These are phyloP conservation scores for Hypoxylon sp. DNA, from an alignment of 2,329 filamentous ascomycete species.

Conservation along the genomic window DNA sequence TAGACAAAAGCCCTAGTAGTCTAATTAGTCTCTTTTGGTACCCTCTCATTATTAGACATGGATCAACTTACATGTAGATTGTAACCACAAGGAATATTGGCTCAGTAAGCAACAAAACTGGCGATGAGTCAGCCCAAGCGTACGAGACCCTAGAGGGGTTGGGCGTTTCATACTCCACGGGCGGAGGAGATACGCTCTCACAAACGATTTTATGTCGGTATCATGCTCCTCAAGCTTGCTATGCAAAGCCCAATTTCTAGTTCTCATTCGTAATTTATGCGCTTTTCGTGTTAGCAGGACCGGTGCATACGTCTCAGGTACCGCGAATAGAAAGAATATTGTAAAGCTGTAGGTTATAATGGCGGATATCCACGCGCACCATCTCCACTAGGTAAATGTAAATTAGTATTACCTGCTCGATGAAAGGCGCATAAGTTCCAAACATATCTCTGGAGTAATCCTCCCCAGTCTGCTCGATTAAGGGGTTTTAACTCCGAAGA, in stretches of 20 bases:
- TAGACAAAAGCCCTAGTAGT: not conserved
- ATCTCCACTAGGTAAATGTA: not conserved
- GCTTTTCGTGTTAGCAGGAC: conserved; percentile 2
- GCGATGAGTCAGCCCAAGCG: not conserved
- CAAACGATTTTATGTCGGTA: not conserved
- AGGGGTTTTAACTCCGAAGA: too few relatives aligned
- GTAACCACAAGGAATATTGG: not conserved
- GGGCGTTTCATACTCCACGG: not conserved
- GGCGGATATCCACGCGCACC: not conserved
- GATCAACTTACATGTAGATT: conserved; percentile 5
- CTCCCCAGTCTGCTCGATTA: too few relatives aligned
- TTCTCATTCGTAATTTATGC: not conserved
- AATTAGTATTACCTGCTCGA: not conserved
- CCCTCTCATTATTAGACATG: not conserved
- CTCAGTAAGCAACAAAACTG: conserved; percentile 3
- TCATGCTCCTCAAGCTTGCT: conserved; percentile 6
- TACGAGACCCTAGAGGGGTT: not conserved
- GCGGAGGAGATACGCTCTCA: not conserved
- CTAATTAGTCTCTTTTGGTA: not conserved
- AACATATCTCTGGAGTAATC: not conserved
- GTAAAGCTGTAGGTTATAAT: not conserved
- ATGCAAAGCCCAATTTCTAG: not conserved
- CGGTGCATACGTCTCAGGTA: not conserved
- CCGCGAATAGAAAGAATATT: conserved; percentile 2
- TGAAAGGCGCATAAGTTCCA: not conserved